Conservation (phyloP, 345 rosid species). For the Zanthoxylum bungeanum region DNA sequence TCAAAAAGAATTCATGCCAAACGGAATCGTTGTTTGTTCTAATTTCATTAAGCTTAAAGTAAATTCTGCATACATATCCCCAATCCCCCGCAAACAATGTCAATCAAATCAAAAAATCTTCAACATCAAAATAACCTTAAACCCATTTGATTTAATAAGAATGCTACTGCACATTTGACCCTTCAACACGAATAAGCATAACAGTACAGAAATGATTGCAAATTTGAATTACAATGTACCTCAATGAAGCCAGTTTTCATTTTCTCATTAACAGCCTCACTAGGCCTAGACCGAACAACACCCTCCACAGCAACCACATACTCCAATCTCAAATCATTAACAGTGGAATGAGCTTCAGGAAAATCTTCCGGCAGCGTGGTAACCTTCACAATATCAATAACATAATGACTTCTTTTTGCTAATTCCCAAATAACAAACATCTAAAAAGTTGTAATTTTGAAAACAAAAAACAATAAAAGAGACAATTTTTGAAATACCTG, state of each 20-base stretch:
- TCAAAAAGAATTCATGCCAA: not conserved
- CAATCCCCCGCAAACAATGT: no score
- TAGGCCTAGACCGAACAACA: conserved; percentile 65
- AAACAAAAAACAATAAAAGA: not conserved
- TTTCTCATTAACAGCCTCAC: conserved; percentile 73
- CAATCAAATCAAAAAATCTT: no score
- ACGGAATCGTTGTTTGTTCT: no score
- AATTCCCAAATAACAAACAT: no score
- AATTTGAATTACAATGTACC: conserved; percentile 51
- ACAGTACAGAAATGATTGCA: not conserved
- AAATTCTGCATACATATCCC: no score
- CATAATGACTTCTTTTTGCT: not conserved
- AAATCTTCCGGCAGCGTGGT: conserved; percentile 77
- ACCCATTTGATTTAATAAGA: no score
- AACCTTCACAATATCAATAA: conserved; percentile 34
- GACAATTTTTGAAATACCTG: conserved; percentile 43
- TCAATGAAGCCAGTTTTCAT: conserved; percentile 81
- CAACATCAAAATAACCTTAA: no score
- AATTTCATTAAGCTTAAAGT: no score
- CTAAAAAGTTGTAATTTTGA: no score
- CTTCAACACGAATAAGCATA: not conserved
- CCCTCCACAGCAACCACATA: conserved; percentile 83
- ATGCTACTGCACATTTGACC: not conserved
- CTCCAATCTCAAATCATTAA: conserved; percentile 76
- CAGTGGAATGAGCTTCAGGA: conserved; percentile 71